Base-by-base conservation (phyloP, 805 yeast species). In the Barnettozyma vustinii region DNA sequence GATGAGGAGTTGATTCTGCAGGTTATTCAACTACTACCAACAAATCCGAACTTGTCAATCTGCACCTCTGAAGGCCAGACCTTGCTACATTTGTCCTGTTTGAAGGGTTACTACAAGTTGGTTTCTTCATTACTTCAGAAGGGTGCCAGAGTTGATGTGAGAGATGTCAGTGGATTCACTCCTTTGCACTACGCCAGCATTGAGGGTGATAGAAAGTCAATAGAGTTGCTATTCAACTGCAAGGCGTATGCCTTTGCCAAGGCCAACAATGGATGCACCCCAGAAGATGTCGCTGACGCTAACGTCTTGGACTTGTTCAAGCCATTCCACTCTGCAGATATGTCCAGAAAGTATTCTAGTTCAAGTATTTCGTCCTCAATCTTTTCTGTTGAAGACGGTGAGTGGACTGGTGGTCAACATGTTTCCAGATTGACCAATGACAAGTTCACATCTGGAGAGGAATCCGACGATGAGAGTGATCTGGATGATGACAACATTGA, bases 141-240 rank as follows among this genome's bases (percentile, higher is more conserved):
- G 37, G 84, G 83, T 36, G 83, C 89, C 51, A 78, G 84, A 58
- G 74, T 84, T 40, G 91, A 88, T 64, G 71, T 75, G 42, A 79
- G 77, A 58, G 99, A 94, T 64, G 73, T 76, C 40, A 87, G 83
- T 61, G 97, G 96, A 1, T 79, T 79, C 53, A 84, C 97, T 0
- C 96, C 99, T 5, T 71, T 94, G 49, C 96, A 91, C 64, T 83
- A 86, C 61, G 96, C 97, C 0, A 79, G 89, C 30, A 64, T 91
- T 56, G 73, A 75, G 55, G 96, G 96, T 30, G 77, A 85, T 59
- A 71, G 87, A 45, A 83, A 77, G 42, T 72, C 84, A 37, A 84
- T 87, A 52, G 74, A 76, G 40, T 60, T 83, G 40, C 72, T 87
- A 53, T 62, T 83, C 39, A 81, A 75, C 35, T 82, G 84, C 61